These are phyloP conservation scores for Sporodiniella umbellata DNA, from an alignment of 371 early-diverging fungal species.

Conservation along the genomic window DNA sequence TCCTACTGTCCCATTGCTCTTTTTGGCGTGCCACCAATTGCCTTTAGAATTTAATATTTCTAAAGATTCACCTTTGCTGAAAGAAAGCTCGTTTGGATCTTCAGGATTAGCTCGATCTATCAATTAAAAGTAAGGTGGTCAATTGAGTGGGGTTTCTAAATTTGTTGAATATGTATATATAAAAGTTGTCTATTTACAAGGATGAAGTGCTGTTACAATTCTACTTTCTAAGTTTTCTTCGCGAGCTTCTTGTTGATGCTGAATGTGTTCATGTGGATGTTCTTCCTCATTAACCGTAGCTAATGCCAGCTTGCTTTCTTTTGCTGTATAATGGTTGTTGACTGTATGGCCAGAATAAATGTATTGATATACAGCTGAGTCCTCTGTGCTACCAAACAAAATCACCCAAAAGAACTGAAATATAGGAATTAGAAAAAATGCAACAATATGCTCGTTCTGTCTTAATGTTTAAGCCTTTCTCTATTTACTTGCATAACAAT, in stretches of 20 bases:
- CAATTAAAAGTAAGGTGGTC: neutral
- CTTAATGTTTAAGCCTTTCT: too few relatives aligned
- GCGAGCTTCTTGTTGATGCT: too few relatives aligned
- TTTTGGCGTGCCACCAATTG: constrained; percentile 95
- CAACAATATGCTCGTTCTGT: too few relatives aligned
- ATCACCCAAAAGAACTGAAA: constrained; percentile 41
- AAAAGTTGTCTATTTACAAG: constrained; percentile 8
- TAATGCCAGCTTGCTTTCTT: constrained; percentile 18
- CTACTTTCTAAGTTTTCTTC: constrained; percentile 6
- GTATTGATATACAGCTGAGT: constrained; percentile 40
- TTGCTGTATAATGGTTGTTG: constrained; percentile 5
- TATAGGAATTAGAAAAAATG: neutral
- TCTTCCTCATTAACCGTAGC: neutral
- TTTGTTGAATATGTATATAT: neutral
- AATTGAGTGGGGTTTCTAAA: too few relatives aligned
- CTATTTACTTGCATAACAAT: constrained; percentile 26
- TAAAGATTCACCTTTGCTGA: constrained; percentile 79
- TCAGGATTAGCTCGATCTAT: constrained; percentile 78
- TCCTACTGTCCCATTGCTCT: constrained; percentile 77
- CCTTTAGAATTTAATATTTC: constrained; percentile 87
- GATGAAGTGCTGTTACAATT: constrained; percentile 23
- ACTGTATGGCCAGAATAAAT: constrained; percentile 14
- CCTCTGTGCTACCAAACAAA: constrained; percentile 40
- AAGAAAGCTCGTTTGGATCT: constrained; percentile 88
- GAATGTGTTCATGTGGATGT: neutral